phyloP scores from a whole-genome alignment of 176 grass and related monocot genomes.

The Avena insularis region DNA sequence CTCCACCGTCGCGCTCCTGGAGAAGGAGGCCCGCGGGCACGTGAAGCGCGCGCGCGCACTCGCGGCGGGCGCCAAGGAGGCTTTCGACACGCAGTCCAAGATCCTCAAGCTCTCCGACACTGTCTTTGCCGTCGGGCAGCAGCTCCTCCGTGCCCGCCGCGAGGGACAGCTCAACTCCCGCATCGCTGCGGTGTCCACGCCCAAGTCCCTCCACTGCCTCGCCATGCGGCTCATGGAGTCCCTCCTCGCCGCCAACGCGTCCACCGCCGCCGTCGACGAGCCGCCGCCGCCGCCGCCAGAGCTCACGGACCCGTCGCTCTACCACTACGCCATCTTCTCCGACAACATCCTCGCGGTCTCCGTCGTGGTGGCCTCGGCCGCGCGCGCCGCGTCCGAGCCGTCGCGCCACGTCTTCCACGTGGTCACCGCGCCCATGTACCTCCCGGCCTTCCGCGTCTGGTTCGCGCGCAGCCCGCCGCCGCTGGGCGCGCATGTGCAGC shows the following conservation, averaged over 20 bases:
- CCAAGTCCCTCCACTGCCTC: slow-evolving; percentile 96
- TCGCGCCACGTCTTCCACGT: slow-evolving; percentile 91
- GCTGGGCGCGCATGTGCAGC: slow-evolving; percentile 54
- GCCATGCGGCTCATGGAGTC: slow-evolving; percentile 95
- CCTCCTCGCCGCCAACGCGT: slow-evolving; percentile 67
- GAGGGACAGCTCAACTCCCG: slow-evolving; percentile 64
- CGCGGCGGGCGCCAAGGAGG: slow-evolving; percentile 75
- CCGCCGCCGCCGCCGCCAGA: slow-evolving; percentile 17
- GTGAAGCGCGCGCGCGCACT: slow-evolving; percentile 80
- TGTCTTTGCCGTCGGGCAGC: slow-evolving; percentile 81
- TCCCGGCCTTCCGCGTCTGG: slow-evolving; percentile 87
- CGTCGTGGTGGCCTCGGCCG: slow-evolving; percentile 80
- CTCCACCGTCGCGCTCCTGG: slow-evolving; percentile 50
- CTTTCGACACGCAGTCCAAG: slow-evolving; percentile 92
- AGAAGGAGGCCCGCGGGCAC: slow-evolving; percentile 69
- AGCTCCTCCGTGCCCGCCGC: slow-evolving; percentile 72
- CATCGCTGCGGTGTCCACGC: slow-evolving; percentile 87
- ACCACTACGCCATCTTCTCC: slow-evolving; percentile 87
- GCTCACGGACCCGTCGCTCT: slow-evolving; percentile 60
- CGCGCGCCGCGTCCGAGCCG: slow-evolving; percentile 68
- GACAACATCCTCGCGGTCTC: slow-evolving; percentile 89
- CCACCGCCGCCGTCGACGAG: slow-evolving; percentile 37
- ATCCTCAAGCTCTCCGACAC: slow-evolving; percentile 90
- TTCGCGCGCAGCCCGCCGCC: slow-evolving; percentile 70
- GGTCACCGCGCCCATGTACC: slow-evolving; percentile 91